Evolutionary conservation across 2,329 filamentous ascomycete species (phyloP), one percentile per base, ranked within the genome.

Genomic region (Tympanopsis confertula): DNA sequence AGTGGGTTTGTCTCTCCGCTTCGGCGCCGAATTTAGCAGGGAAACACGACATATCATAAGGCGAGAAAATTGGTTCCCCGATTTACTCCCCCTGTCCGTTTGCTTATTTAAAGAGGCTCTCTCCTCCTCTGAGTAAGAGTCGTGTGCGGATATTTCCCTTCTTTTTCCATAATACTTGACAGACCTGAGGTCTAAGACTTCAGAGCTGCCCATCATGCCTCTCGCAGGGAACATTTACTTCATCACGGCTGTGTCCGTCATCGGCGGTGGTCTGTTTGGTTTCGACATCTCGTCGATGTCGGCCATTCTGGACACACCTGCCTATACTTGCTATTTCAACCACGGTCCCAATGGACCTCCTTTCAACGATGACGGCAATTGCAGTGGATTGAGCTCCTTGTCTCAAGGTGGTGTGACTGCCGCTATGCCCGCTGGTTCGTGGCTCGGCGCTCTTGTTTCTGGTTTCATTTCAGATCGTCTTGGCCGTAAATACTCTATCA

Each of bases 341-440:
- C 51, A 33, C 10, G 30, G 59, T 30, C 49, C 50, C 20, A 2
- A 3, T 2, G 26, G n/a, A 13, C 5, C 30, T 13, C 39, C 43
- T 36, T 49, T 46, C 42, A n/a, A n/a, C n/a, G n/a, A n/a, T n/a
- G 58, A 59, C 5, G 53, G 58, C 5, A 38, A 46, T 29, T 76
- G 70, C 53, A 65, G 60, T 13, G 75, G 75, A 20, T 74, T 74
- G 3, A 54, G 51, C 12, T 51, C 62, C 28, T 51, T 58, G 39
- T 57, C 66, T 1, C 72, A 75, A 51, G 76, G 76, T 43, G 75
- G 74, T 35, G 82, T 85, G 50, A 79, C 74, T 0, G 78, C 81
- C 15, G 63, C 77, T 36, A 85, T 85, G 77, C 74, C 80, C 15
- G 79, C 69, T 38, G 81, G 81, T 22, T 84, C 79, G 1, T 83